A percentile compares a stretch with the other conserved stretches of the same genome.
Evolutionary conservation across 2,329 filamentous ascomycete genomes (phyloP).

Genomic region (Tolypocladium nubicola): DNA sequence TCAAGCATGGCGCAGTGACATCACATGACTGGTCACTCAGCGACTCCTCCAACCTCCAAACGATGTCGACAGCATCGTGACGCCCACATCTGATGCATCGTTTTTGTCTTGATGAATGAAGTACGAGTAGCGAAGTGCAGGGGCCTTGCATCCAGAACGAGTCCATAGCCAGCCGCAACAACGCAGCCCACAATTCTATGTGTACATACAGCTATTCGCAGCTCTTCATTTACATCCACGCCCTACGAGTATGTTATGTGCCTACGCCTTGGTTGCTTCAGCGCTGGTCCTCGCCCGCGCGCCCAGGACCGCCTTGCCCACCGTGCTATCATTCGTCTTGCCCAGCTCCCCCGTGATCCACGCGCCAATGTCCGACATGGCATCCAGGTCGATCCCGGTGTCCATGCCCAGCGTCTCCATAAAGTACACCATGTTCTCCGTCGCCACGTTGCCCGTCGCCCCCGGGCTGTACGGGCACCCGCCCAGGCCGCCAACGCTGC

Average conservation of each 20-base stretch:
- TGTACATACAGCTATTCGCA: background rate
- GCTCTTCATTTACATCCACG: background rate
- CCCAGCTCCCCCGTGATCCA: conserved; percentile 61
- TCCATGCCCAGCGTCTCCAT: conserved; percentile 63
- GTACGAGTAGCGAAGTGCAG: no score
- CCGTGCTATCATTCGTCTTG: conserved; percentile 51
- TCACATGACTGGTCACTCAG: background rate
- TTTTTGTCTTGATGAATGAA: no score
- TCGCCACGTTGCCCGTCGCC: conserved; percentile 77
- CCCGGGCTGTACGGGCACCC: conserved; percentile 81
- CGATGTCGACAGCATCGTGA: background rate
- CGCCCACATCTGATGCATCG: background rate
- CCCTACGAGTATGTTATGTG: no score
- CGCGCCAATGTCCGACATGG: conserved; percentile 55
- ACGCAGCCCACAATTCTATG: background rate
- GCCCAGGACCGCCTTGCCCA: conserved; percentile 54
- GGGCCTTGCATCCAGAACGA: no score
- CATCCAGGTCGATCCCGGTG: conserved; percentile 61
- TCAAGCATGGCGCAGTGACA: background rate
- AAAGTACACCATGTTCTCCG: conserved; percentile 75
- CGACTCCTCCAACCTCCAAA: background rate
- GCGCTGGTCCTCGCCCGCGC: conserved; percentile 23
- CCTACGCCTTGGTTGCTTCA: background rate
- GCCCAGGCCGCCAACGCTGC: conserved; percentile 68
- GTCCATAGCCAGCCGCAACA: no score